Evolutionary conservation across 305 asterid species (phyloP).

Genomic region (Stenogyne calaminthoides): DNA sequence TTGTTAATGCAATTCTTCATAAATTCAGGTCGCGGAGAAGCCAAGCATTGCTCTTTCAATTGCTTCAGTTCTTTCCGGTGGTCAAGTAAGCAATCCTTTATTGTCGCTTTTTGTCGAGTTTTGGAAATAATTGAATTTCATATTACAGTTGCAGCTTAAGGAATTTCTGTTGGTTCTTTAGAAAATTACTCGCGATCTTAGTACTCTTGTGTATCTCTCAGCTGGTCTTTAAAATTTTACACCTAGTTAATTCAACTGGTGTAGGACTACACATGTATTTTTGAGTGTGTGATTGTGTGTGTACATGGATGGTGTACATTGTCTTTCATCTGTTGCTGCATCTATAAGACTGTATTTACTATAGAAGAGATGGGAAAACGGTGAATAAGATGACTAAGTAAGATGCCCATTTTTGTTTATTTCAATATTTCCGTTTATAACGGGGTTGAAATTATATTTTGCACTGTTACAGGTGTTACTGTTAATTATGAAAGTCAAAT

Average conservation of each 20-base stretch:
- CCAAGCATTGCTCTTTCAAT: constrained; percentile 91
- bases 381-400: constrained; percentile 1
- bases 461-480: not conserved
- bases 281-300: not conserved
- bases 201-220: not conserved
- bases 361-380: not conserved
- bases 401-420: not conserved
- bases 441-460: not conserved
- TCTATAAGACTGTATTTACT: not conserved
- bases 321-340: not conserved
- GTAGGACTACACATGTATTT: not conserved
- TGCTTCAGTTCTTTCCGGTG: constrained; percentile 76
- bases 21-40: constrained; percentile 85
- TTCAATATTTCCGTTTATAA: not conserved
- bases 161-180: not conserved
- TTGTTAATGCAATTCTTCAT: not conserved
- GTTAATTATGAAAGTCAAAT: constrained; percentile 2
- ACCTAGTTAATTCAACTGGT: not conserved
- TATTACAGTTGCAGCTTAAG: not conserved
- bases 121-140: constrained; percentile 19
- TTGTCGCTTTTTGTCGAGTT: not conserved
- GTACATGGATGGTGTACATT: not conserved
- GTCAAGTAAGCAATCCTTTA: constrained; percentile 54
- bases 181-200: not conserved
- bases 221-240: not conserved